Evolutionary conservation across 345 rosid species (phyloP).

Genomic region (Lepidium aucheri): DNA sequence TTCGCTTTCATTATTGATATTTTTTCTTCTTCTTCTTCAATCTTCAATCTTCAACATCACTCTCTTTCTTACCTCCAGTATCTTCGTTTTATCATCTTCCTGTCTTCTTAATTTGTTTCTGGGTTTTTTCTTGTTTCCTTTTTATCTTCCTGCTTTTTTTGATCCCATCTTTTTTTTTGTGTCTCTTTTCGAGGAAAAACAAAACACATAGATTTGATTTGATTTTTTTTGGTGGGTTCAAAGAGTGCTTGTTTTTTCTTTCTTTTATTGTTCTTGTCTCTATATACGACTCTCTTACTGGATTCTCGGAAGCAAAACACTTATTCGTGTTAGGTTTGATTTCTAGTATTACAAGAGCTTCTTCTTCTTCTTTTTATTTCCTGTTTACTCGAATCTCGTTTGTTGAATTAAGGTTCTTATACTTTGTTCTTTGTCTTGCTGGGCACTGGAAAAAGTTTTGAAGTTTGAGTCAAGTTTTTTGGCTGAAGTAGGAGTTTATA

Average conservation of each 20-base stretch:
- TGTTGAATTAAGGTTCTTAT: background rate
- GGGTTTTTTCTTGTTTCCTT: background rate
- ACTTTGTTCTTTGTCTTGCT: background rate
- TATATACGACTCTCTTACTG: background rate
- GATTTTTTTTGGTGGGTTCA: background rate
- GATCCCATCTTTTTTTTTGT: background rate
- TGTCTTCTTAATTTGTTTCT: background rate
- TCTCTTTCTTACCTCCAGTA: conserved; percentile 5
- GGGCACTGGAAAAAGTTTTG: background rate
- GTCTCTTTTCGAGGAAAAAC: conserved; percentile 20
- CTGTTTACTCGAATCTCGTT: background rate
- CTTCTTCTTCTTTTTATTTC: background rate
- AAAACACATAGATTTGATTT: conserved; percentile 14
- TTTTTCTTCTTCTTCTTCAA: conserved; percentile 7
- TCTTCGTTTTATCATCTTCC: background rate
- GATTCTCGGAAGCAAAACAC: conserved; percentile 15
- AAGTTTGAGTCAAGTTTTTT: background rate
- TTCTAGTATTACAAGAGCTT: background rate
- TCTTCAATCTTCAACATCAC: background rate
- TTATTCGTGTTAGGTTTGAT: conserved; percentile 4
- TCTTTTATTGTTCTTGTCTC: background rate
- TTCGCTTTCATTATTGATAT: conserved; percentile 20
- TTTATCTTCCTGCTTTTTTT: background rate
- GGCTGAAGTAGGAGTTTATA: background rate
- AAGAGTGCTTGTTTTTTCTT: background rate